A percentile compares a stretch with the other conserved stretches of the same genome.
These are phyloP conservation scores for Anisodus acutangulus DNA, from an alignment of 257 asterid species.

Conservation along the genomic window DNA sequence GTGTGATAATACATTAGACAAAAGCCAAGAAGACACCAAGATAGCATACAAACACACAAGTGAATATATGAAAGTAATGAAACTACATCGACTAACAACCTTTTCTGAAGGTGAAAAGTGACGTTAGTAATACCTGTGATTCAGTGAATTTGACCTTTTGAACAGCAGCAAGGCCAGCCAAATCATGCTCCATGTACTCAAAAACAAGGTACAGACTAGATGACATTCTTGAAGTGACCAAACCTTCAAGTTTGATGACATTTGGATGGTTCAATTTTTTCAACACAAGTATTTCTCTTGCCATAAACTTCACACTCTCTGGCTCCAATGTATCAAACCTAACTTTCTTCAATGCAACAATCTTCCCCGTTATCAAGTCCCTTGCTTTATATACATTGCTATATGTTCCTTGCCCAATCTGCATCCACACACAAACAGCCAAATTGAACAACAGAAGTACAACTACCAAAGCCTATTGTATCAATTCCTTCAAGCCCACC, in stretches of 20 bases:
- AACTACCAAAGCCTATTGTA: not conserved
- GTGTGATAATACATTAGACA: constrained; percentile 16
- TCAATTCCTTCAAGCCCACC: not conserved
- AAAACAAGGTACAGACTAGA: constrained; percentile 86
- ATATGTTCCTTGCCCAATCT: constrained; percentile 97
- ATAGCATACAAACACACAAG: constrained; percentile 8
- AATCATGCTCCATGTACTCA: constrained; percentile 98
- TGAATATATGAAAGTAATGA: not conserved
- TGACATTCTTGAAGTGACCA: constrained; percentile 87
- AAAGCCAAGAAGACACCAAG: constrained; percentile 4
- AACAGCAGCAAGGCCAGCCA: constrained; percentile 80
- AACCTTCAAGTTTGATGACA: constrained; percentile 87
- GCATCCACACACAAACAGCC: constrained; percentile 30
- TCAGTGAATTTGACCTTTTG: constrained; percentile 69
- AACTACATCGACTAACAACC: not conserved
- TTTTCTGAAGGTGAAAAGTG: not conserved
- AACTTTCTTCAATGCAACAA: constrained; percentile 93
- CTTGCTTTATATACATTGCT: constrained; percentile 91
- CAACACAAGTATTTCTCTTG: constrained; percentile 79
- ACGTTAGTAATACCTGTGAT: constrained; percentile 60
- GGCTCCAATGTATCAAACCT: constrained; percentile 78
- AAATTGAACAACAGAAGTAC: not conserved
- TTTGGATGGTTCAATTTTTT: constrained; percentile 80
- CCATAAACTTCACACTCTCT: constrained; percentile 83
- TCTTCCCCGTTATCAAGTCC: constrained; percentile 83